Evolutionary conservation across 75 land plant genomes (phyloP).

Genomic region (Chamaecyparis obtusa): DNA sequence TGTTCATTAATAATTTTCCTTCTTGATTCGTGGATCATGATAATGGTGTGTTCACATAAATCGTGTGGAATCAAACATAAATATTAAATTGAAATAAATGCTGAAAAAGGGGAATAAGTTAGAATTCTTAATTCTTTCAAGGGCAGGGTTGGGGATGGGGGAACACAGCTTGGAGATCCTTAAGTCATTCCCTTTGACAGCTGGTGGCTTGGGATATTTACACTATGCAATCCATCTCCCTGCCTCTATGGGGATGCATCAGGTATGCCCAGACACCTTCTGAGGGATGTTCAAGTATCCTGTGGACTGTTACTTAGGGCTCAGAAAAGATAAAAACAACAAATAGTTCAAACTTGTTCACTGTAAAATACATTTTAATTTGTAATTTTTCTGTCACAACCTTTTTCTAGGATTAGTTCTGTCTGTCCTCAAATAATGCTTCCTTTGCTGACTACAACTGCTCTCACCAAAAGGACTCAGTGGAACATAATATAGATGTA

Average conservation of each 20-base stretch:
- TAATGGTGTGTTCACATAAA: too few relatives aligned
- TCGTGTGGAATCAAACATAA: neutral
- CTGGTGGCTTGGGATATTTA: neutral
- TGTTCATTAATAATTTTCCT: too few relatives aligned
- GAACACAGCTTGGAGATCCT: neutral
- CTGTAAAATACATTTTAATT: neutral
- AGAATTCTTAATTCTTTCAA: neutral
- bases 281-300: neutral
- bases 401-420: too few relatives aligned
- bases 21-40: too few relatives aligned
- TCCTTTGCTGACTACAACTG: too few relatives aligned
- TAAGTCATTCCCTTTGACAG: neutral
- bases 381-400: neutral
- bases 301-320: neutral
- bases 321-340: too few relatives aligned
- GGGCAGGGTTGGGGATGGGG: neutral
- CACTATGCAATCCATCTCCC: neutral
- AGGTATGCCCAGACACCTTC: neutral
- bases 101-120: neutral
- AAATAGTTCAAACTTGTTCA: neutral
- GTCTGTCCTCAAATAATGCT: neutral
- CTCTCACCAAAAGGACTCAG: too few relatives aligned
- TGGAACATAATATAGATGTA: neutral
- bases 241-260: neutral
- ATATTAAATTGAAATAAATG: neutral